Conservation (phyloP, 257 asterid genomes). For the Solanum pimpinellifolium region DNA sequence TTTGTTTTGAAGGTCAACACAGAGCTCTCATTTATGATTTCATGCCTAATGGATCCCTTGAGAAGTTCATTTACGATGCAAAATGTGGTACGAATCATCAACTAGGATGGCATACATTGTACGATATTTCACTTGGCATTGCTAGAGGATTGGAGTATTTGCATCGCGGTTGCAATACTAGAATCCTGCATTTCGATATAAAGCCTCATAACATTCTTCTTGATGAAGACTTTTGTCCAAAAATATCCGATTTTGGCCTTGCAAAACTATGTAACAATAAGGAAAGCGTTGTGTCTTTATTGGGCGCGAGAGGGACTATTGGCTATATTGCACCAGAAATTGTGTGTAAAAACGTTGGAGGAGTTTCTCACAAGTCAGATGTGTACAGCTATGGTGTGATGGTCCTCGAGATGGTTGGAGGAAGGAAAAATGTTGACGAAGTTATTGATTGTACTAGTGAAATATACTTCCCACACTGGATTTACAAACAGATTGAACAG, state of each 20-base stretch:
- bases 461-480: conserved; percentile 23
- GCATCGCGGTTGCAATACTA: background rate
- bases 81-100: background rate
- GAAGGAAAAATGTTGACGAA: conserved; percentile 4
- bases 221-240: background rate
- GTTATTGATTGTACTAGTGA: background rate
- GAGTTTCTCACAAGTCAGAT: background rate
- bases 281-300: background rate
- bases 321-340: background rate
- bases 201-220: conserved; percentile 2
- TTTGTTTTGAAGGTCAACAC: background rate
- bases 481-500: conserved; percentile 5
- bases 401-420: conserved; percentile 29
- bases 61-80: background rate
- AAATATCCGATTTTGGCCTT: background rate
- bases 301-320: background rate
- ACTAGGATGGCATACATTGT: background rate
- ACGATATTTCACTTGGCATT: background rate
- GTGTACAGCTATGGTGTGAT: conserved; percentile 5
- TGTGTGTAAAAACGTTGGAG: background rate
- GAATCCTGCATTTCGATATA: background rate
- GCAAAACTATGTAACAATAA: background rate
- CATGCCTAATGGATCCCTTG: background rate
- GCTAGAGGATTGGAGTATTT: background rate
- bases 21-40: background rate